Percentiles rank a stretch among this genome's conserved stretches.
phyloP scores from a whole-genome alignment of 768 basidiomycete genomes.

The Asterophora parasitica region DNA sequence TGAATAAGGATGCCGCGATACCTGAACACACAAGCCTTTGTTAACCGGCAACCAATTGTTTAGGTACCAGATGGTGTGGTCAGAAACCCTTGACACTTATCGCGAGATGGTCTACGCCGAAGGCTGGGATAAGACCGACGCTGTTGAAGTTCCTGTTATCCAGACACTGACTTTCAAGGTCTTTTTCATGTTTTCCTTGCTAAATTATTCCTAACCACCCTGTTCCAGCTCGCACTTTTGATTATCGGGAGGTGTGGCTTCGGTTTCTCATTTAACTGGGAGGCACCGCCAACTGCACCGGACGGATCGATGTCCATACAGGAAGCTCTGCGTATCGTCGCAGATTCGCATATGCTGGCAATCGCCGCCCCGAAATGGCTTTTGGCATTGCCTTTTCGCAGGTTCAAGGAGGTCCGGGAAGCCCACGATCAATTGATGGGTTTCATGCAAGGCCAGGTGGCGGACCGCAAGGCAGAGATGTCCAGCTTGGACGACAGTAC shows the following conservation, averaged over 20 bases:
- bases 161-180: constrained; percentile 30
- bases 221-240: constrained; percentile 34
- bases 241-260: constrained; percentile 43
- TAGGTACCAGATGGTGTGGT: constrained; percentile 34
- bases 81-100: constrained; percentile 26
- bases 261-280: constrained; percentile 40
- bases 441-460: constrained; percentile 37
- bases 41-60: not conserved
- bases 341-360: constrained; percentile 23
- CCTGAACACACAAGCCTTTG: not conserved
- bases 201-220: not conserved
- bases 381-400: constrained; percentile 29
- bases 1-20: constrained; percentile 17
- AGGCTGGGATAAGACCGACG: constrained; percentile 21
- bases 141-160: constrained; percentile 20
- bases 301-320: constrained; percentile 36
- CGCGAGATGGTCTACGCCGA: constrained; percentile 29
- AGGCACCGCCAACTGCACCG: constrained; percentile 28
- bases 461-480: constrained; percentile 27
- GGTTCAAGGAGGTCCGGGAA: constrained; percentile 20
- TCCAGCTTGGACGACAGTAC: constrained; percentile 5
- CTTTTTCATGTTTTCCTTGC: not conserved
- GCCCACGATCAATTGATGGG: constrained; percentile 27
- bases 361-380: constrained; percentile 35
- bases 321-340: constrained; percentile 31